Evolutionary conservation across 257 asterid genomes (phyloP), one percentile per base, ranked within the genome.

Genomic region (Primulina huaijiensis): DNA sequence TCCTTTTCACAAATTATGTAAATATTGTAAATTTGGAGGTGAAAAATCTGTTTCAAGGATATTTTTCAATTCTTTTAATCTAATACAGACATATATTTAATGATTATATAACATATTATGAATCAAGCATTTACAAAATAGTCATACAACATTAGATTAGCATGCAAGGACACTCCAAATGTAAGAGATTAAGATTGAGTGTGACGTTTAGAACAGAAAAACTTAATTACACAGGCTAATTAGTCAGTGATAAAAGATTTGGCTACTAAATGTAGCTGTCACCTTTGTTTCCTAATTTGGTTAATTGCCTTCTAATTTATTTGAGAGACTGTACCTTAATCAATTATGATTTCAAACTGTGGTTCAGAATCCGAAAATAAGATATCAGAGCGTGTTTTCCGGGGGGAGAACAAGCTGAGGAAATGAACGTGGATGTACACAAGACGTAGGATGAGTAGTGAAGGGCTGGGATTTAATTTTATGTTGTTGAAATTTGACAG

Each of bases 351-450:
- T 69, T 38, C 27, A 60, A 73, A 74, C 71, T 71, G 69, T 69
- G 70, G 71, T 38, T 60, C 62, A 74, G 72, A 73, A 76, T 75
- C 30, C 40, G 79, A 70, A 76, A 40, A 30, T 23, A 74, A 73
- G 74, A 68, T 65, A 78, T 75, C 10, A 80, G 85, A 81, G 82
- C 96, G 93, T 79, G 93, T 87, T 87, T 91, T 87, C 88, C 91
- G 96, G 95, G 84, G 86, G 81, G 77, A 83, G 92, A 87, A 84
- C 84, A 80, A 80, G 89, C 87, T 79, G 92, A 64, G 62, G 68
- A 73, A 0, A 0, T 6, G 62, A 79, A 87, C 95, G 90, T 91
- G 91, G 86, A 19, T 0, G 0, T 2, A 11, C 5, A 0, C 0
- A 0, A 0, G 0, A 74, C 80, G 76, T 76, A 3, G 0, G 88